These are phyloP conservation scores for Fusarium sp. DNA, from an alignment of 2,329 filamentous ascomycete genomes.

Conservation along the genomic window DNA sequence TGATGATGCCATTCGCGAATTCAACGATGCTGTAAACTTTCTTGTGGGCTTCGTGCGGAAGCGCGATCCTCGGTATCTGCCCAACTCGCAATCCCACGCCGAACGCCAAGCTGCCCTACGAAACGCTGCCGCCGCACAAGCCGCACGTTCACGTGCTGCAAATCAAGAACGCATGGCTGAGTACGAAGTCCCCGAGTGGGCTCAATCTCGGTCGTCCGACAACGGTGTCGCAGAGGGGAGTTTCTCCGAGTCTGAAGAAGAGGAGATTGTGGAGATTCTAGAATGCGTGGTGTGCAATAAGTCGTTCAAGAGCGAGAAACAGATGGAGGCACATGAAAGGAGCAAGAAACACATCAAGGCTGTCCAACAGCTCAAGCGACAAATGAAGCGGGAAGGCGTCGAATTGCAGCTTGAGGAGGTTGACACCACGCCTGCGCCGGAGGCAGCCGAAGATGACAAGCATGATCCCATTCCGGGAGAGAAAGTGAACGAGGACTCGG, in stretches of 20 bases:
- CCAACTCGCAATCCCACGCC: conserved; percentile 80
- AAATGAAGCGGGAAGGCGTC: conserved; percentile 86
- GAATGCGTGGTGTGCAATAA: conserved; percentile 85
- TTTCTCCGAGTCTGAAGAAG: conserved; percentile 72
- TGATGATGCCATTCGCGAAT: conserved; percentile 86
- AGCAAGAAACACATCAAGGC: conserved; percentile 97
- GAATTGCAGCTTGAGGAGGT: conserved; percentile 63
- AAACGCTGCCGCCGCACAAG: conserved; percentile 84
- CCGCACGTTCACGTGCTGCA: conserved; percentile 82
- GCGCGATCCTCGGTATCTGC: conserved; percentile 86
- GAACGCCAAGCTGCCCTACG: conserved; percentile 84
- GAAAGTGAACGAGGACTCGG: not conserved
- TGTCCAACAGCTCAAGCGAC: conserved; percentile 80
- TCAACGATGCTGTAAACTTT: conserved; percentile 91
- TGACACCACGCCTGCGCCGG: conserved; percentile 2
- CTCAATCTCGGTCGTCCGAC: conserved; percentile 69
- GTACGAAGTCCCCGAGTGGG: conserved; percentile 80
- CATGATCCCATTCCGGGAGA: not conserved
- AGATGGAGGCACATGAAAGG: conserved; percentile 91
- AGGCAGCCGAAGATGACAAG: not conserved
- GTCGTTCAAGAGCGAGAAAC: conserved; percentile 89
- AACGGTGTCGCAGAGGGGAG: conserved; percentile 63
- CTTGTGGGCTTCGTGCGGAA: conserved; percentile 91
- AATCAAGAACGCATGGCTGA: conserved; percentile 80
- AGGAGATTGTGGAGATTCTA: conserved; percentile 70